phyloP scores from a whole-genome alignment of 164 flowering plant species.

The Stephania yunnanensis region DNA sequence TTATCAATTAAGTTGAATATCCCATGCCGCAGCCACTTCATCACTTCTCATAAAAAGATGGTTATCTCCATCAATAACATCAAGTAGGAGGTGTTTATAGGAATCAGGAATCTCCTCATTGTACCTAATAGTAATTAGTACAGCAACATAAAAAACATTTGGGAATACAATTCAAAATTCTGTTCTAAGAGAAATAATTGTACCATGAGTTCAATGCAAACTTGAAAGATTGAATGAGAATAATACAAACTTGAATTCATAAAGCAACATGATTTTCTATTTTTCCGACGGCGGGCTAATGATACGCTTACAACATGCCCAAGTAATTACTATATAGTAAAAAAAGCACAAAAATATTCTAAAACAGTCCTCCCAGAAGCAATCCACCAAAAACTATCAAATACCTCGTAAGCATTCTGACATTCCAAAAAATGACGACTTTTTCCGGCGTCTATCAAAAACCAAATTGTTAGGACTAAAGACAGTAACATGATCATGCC shows the following conservation, averaged over 20 bases:
- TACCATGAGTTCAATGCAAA: neutral
- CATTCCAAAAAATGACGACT: too few relatives aligned
- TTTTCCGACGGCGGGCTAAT: too few relatives aligned
- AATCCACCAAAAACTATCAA: neutral
- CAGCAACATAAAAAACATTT: neutral
- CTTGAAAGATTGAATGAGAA: neutral
- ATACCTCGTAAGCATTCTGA: too few relatives aligned
- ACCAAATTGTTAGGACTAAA: too few relatives aligned
- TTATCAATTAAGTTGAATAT: too few relatives aligned
- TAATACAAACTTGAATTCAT: neutral
- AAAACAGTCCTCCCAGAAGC: neutral
- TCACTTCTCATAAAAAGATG: conserved; percentile 64
- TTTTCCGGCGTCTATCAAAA: too few relatives aligned
- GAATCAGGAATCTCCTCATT: conserved; percentile 58
- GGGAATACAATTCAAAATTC: too few relatives aligned
- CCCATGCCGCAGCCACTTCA: conserved; percentile 61
- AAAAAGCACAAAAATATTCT: neutral
- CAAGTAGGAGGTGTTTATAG: conserved; percentile 61
- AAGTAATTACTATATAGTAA: neutral
- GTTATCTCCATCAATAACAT: conserved; percentile 59
- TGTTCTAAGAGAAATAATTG: too few relatives aligned
- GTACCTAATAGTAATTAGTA: conserved; percentile 30
- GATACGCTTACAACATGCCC: too few relatives aligned
- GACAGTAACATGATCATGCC: too few relatives aligned
- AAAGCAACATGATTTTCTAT: neutral